Conservation (phyloP, 2,329 filamentous ascomycete genomes). For the Colletotrichum tabaci region DNA sequence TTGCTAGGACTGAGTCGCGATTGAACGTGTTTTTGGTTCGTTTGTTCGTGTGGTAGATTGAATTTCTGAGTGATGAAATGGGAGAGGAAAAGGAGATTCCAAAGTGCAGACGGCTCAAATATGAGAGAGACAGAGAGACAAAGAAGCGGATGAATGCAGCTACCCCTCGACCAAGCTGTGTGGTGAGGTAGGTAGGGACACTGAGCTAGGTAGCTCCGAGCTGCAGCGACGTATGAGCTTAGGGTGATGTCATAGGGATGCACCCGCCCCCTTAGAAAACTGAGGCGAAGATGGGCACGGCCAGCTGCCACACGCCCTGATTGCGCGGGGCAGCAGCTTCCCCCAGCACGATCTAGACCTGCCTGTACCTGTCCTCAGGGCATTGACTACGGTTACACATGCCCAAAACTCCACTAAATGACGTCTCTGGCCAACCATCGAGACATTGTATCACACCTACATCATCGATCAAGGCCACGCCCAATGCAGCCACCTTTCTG, state of each 20-base stretch:
- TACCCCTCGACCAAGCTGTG: background rate
- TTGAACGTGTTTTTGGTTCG: constrained; percentile 7
- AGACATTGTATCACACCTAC: constrained; percentile 43
- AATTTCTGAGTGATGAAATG: background rate
- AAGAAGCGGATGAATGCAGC: background rate
- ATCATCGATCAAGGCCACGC: constrained; percentile 35
- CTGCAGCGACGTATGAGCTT: constrained; percentile 29
- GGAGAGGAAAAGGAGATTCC: background rate
- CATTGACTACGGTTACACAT: constrained; percentile 4
- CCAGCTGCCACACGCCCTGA: constrained; percentile 5
- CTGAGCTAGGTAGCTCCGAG: background rate
- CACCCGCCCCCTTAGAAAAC: background rate
- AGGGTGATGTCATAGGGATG: constrained; percentile 35
- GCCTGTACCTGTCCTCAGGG: constrained; percentile 1
- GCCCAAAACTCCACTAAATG: constrained; percentile 18
- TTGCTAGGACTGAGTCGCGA: background rate
- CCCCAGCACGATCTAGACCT: constrained; percentile 19
- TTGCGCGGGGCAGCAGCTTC: constrained; percentile 10
- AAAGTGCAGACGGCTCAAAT: constrained; percentile 22
- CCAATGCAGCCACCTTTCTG: constrained; percentile 5
- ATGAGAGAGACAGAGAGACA: constrained; percentile 2
- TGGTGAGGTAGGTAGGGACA: background rate
- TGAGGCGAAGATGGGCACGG: constrained; percentile 18
- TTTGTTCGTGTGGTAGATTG: constrained; percentile 7
- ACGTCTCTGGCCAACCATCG: constrained; percentile 30